A percentile compares a stretch with the other conserved stretches of the same genome.
These are phyloP conservation scores for Ceratocystiopsis brevicomis DNA, from an alignment of 2,329 filamentous ascomycete species.

Conservation along the genomic window DNA sequence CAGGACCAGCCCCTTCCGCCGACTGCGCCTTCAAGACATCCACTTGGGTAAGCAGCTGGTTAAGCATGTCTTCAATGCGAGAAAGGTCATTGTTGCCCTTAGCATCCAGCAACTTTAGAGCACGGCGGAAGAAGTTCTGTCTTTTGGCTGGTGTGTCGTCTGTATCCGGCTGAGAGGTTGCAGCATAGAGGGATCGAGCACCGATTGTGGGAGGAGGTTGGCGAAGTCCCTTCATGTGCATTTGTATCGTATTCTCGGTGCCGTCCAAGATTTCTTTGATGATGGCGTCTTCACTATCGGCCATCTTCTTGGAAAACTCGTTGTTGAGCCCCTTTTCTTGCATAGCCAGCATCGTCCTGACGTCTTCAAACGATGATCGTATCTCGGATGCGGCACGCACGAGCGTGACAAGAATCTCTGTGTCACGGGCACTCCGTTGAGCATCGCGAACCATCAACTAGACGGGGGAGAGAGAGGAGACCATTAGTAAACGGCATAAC, in stretches of 20 bases:
- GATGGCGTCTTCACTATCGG: slow-evolving; percentile 75
- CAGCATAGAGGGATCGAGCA: slow-evolving; percentile 38
- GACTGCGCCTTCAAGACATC: slow-evolving; percentile 57
- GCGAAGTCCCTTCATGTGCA: slow-evolving; percentile 66
- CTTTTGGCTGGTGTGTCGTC: slow-evolving; percentile 55
- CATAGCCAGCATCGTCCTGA: slow-evolving; percentile 78
- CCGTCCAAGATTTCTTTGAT: slow-evolving; percentile 75
- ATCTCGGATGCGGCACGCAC: slow-evolving; percentile 91
- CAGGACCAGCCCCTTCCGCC: slow-evolving; percentile 15
- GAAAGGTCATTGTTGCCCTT: slow-evolving; percentile 77
- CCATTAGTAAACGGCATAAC: too few species aligned
- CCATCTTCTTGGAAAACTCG: slow-evolving; percentile 51
- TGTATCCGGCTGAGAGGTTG: slow-evolving; percentile 33
- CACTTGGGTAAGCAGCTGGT: slow-evolving; percentile 80
- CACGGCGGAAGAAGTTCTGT: slow-evolving; percentile 82
- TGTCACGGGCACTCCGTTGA: slow-evolving; percentile 87
- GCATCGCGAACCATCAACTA: slow-evolving; percentile 69
- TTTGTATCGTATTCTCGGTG: slow-evolving; percentile 69
- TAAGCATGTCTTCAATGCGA: slow-evolving; percentile 80
- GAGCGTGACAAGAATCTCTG: slow-evolving; percentile 84
- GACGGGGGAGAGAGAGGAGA: too few species aligned
- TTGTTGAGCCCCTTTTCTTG: slow-evolving; percentile 80
- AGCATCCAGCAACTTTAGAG: slow-evolving; percentile 74
- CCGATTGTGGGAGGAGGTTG: slow-evolving; percentile 47
- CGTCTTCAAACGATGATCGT: slow-evolving; percentile 87